A percentile compares a stretch with the other conserved stretches of the same genome.
These are phyloP conservation scores for Termitomyces bulborhizus DNA, from an alignment of 768 basidiomycete species.

Conservation along the genomic window DNA sequence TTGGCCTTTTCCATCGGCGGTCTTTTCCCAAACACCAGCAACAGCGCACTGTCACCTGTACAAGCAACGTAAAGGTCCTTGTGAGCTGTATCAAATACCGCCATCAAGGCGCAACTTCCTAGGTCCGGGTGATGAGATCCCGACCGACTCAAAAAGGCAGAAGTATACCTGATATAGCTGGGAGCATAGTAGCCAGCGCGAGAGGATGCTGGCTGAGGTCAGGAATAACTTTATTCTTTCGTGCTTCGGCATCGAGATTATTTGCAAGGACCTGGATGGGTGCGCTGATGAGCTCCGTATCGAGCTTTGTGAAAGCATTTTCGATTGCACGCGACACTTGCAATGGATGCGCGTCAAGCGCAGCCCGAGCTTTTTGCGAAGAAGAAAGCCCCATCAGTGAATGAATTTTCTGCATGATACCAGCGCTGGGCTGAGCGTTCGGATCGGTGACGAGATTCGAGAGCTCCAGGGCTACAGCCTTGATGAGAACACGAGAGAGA, in stretches of 20 bases:
- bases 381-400: constrained; percentile 31
- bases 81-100: constrained; percentile 80
- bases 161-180: constrained; percentile 67
- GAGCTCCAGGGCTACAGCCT: constrained; percentile 76
- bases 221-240: constrained; percentile 47
- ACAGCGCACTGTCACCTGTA: constrained; percentile 94
- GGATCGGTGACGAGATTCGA: constrained; percentile 41
- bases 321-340: constrained; percentile 63
- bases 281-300: constrained; percentile 74
- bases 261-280: constrained; percentile 68
- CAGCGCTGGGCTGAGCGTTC: constrained; percentile 20
- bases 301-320: constrained; percentile 75
- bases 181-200: constrained; percentile 65
- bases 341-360: constrained; percentile 36
- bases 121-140: constrained; percentile 10
- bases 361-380: constrained; percentile 16
- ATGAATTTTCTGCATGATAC: constrained; percentile 30
- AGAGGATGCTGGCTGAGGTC: constrained; percentile 69
- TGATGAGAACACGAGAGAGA: constrained; percentile 79
- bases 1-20: constrained; percentile 53
- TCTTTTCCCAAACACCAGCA: constrained; percentile 84
- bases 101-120: constrained; percentile 90
- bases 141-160: neutral
- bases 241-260: constrained; percentile 43
- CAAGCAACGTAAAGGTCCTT: constrained; percentile 85